phyloP scores from a whole-genome alignment of 768 basidiomycete species.

The Mycena amicta region DNA sequence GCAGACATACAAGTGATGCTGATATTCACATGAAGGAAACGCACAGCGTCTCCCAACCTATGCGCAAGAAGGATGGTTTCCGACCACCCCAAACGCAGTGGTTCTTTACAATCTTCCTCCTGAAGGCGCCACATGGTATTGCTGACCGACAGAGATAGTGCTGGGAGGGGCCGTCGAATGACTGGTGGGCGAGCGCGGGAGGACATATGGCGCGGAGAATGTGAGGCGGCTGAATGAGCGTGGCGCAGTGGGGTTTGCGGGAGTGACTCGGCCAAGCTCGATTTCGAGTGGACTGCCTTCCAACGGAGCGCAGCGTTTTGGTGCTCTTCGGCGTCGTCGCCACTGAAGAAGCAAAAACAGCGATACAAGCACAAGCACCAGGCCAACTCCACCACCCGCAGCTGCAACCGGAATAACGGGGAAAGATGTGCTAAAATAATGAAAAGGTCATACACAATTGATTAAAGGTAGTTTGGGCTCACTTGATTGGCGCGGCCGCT shows the following conservation, averaged over 20 bases:
- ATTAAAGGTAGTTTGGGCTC: too few relatives aligned
- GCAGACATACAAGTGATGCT: background rate
- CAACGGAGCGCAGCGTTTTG: background rate
- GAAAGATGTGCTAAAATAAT: too few relatives aligned
- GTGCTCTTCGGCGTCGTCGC: background rate
- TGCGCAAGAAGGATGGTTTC: background rate
- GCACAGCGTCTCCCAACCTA: background rate
- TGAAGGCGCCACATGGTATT: constrained; percentile 6
- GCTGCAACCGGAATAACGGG: constrained; percentile 11
- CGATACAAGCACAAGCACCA: background rate
- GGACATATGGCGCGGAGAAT: constrained; percentile 14
- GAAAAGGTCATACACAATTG: too few relatives aligned
- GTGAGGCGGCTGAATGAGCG: constrained; percentile 21
- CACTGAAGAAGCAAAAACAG: background rate
- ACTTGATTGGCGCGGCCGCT: too few relatives aligned
- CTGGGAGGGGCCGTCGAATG: constrained; percentile 17
- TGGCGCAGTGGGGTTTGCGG: background rate
- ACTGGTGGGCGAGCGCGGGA: constrained; percentile 6
- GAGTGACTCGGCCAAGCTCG: background rate
- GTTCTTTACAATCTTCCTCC: background rate
- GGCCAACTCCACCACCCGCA: background rate
- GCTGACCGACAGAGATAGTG: constrained; percentile 18
- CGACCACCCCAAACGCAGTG: too few relatives aligned
- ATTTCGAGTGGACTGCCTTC: background rate
- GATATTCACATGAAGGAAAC: background rate